Conservation (phyloP, 495 filamentous ascomycete species). For the Bathelium albidoporum region DNA sequence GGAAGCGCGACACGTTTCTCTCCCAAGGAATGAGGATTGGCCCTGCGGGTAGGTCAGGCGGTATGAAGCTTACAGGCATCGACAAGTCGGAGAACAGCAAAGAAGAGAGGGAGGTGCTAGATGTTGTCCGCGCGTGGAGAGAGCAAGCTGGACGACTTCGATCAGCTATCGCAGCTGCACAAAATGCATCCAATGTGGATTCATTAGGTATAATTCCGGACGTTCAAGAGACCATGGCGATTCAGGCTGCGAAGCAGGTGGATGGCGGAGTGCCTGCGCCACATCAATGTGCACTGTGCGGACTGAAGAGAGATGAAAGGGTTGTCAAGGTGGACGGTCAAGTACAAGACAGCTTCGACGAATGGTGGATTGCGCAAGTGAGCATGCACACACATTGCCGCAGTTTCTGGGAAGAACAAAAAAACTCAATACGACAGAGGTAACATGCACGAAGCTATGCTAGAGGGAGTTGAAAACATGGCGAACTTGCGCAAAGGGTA, state of each 20-base stretch:
- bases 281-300: constrained; percentile 79
- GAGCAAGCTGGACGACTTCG: constrained; percentile 52
- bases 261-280: constrained; percentile 59
- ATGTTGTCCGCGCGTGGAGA: constrained; percentile 66
- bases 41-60: constrained; percentile 52
- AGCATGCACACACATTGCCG: constrained; percentile 56
- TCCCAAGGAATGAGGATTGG: constrained; percentile 82
- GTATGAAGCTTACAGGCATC: constrained; percentile 82
- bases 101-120: constrained; percentile 79
- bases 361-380: constrained; percentile 92
- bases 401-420: constrained; percentile 75
- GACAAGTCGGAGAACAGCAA: constrained; percentile 69
- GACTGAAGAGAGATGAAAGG: constrained; percentile 76
- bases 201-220: constrained; percentile 48
- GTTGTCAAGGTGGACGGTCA: constrained; percentile 61
- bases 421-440: constrained; percentile 22
- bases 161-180: constrained; percentile 46
- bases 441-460: not conserved
- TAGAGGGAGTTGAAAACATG: not conserved
- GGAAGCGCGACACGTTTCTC: constrained; percentile 81
- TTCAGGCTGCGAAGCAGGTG: constrained; percentile 44
- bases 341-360: constrained; percentile 81
- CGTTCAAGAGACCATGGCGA: constrained; percentile 49
- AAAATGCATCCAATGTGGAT: constrained; percentile 14
- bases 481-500: too few relatives aligned